Evolutionary conservation across 208 protist genomes (phyloP), one percentile per base, ranked within the genome.

Genomic region (Strigomonas culicis): DNA sequence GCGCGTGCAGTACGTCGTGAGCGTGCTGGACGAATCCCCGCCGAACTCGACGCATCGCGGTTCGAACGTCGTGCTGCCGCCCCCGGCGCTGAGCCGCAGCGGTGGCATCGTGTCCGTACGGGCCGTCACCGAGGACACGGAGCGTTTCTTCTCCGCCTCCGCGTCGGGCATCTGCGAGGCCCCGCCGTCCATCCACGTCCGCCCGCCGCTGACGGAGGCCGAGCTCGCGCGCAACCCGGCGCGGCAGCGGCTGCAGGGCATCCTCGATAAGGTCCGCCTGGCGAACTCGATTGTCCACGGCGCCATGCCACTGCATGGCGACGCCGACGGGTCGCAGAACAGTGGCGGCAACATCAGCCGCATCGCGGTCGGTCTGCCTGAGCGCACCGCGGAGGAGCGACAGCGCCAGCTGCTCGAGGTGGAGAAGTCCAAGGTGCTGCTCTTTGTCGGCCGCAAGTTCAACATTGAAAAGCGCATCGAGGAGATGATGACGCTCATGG

Each of bases 391-490:
- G 0, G 67, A 74, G 25, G 74, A 88, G 57, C 80, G 84, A n/a
- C 59, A 59, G 24, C 52, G 55, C 4, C 58, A 88, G 11, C 70
- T 89, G 39, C 55, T 95, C 21, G 71, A 84, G 21, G 46, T 79
- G 47, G 86, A 95, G 66, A 70, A 82, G 24, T 60, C 77, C 0
- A 93, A 93, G 59, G 36, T 92, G 25, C 74, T 93, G 53, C 52
- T 89, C 46, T 82, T 95, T 31, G 75, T 92, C 10, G 90, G 82
- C n/a, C 79, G 90, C 36, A 66, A 77, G 15, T 81, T 76, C 21
- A 95, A 93, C 59, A 21, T 93, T 15, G 71, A 79, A 43, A 58
- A 80, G 22, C 66, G 74, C 51, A 82, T 87, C 11, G 79, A 77
- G n/a, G 70, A 74, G 15, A 21, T 80, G 57, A 52, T 39, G 13